These are phyloP conservation scores for Purshia tridentata DNA, from an alignment of 306 rosid genomes.

Conservation along the genomic window DNA sequence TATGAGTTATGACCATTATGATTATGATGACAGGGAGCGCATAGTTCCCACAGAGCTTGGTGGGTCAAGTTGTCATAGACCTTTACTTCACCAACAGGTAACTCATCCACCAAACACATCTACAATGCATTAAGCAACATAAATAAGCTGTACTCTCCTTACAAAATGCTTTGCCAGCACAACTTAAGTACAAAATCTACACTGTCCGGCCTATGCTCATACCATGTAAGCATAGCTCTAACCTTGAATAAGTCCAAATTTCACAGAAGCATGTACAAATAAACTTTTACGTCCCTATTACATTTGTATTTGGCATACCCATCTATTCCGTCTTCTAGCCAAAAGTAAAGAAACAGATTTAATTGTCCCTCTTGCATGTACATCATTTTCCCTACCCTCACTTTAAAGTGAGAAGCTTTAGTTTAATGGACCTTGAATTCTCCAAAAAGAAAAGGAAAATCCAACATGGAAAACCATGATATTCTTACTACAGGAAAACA, in stretches of 20 bases:
- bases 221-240: no score
- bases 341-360: background rate
- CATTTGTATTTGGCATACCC: background rate
- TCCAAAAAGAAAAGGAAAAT: background rate
- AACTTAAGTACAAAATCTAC: background rate
- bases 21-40: background rate
- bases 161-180: no score
- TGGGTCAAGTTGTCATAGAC: background rate
- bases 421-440: constrained; percentile 9
- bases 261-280: no score
- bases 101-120: background rate
- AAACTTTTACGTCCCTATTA: background rate
- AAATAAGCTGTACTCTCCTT: background rate
- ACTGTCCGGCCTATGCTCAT: background rate
- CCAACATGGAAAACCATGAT: background rate
- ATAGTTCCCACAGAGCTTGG: background rate
- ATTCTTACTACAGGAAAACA: background rate
- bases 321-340: background rate
- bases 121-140: background rate
- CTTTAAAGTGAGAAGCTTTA: constrained; percentile 1
- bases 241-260: no score
- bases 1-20: background rate
- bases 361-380: constrained; percentile 6
- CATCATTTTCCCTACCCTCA: constrained; percentile 7
- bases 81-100: background rate